Evolutionary conservation across 257 asterid genomes (phyloP).

Genomic region (Capsicum pubescens): DNA sequence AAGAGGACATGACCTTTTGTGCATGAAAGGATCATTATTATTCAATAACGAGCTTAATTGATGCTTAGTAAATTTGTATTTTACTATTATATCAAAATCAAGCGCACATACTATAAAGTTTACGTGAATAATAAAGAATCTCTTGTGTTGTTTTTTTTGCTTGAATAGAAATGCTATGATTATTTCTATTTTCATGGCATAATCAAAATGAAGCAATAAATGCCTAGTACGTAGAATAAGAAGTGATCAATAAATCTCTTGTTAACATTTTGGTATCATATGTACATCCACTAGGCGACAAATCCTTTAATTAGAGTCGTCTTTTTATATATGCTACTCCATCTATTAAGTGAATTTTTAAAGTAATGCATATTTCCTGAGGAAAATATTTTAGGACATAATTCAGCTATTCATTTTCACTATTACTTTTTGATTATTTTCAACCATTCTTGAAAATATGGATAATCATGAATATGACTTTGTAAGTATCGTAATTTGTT

Average conservation of each 20-base stretch:
- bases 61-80: background rate
- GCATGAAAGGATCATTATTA: background rate
- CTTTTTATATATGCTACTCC: too few relatives aligned
- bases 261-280: background rate
- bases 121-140: conserved; percentile 21
- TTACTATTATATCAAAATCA: background rate
- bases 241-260: background rate
- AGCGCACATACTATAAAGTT: background rate
- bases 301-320: too few relatives aligned
- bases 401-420: too few relatives aligned
- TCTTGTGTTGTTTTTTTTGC: background rate
- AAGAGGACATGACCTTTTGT: background rate
- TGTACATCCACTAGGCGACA: too few relatives aligned
- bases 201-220: background rate
- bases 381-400: too few relatives aligned
- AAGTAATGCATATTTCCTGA: too few relatives aligned
- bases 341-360: too few relatives aligned
- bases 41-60: background rate
- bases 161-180: background rate
- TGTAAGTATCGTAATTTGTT: too few relatives aligned
- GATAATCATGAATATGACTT: too few relatives aligned
- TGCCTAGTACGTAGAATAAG: background rate
- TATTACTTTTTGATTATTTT: too few relatives aligned
- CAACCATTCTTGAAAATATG: too few relatives aligned
- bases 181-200: background rate